Evolutionary conservation across 768 basidiomycete genomes (phyloP).

Genomic region (Trametes punicea): DNA sequence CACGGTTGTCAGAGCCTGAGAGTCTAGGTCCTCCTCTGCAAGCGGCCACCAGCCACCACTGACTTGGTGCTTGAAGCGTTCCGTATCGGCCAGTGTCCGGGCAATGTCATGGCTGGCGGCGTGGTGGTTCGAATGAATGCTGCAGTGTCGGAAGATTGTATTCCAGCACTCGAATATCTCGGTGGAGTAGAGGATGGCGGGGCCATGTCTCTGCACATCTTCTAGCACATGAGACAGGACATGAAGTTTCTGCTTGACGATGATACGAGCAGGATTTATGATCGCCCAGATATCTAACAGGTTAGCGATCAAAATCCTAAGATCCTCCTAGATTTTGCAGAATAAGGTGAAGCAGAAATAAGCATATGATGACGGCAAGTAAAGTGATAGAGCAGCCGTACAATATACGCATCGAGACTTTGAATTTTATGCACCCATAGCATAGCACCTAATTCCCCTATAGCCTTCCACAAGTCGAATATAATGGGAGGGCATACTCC

Average conservation of each 20-base stretch:
- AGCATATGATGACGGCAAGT: too few relatives aligned
- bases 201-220: constrained; percentile 31
- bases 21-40: not conserved
- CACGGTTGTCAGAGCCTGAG: not conserved
- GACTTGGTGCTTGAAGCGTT: constrained; percentile 26
- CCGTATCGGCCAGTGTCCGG: constrained; percentile 15
- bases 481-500: not conserved
- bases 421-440: constrained; percentile 17
- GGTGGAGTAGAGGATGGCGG: constrained; percentile 32
- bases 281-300: constrained; percentile 15
- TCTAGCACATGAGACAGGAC: constrained; percentile 16
- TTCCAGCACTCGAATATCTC: constrained; percentile 43
- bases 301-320: constrained; percentile 16
- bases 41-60: constrained; percentile 25
- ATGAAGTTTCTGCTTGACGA: constrained; percentile 22
- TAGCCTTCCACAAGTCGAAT: constrained; percentile 18
- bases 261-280: constrained; percentile 14
- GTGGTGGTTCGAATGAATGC: constrained; percentile 40
- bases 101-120: constrained; percentile 32
- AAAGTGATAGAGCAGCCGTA: constrained; percentile 1
- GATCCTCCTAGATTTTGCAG: constrained; percentile 15
- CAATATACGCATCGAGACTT: constrained; percentile 14
- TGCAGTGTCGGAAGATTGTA: constrained; percentile 39
- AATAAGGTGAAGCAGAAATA: not conserved
- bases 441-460: constrained; percentile 14